A percentile compares a stretch with the other conserved stretches of the same genome.
Evolutionary conservation across 768 basidiomycete genomes (phyloP).

Genomic region (Lactarius deliciosus): DNA sequence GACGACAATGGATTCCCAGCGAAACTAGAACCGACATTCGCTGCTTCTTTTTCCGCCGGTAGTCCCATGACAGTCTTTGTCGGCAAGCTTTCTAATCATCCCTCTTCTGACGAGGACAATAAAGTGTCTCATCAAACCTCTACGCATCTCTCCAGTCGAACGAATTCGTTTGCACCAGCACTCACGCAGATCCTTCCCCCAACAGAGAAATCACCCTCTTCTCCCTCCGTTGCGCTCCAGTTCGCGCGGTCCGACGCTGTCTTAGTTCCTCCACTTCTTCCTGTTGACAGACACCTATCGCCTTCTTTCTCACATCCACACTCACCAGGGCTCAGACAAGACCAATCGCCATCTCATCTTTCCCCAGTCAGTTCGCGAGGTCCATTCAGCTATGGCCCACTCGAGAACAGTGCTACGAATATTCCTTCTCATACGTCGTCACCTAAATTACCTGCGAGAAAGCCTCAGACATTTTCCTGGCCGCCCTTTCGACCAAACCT

Average conservation of each 20-base stretch:
- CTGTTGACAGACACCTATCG: constrained; percentile 21
- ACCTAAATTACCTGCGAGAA: constrained; percentile 16
- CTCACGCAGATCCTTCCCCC: neutral
- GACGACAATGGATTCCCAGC: neutral
- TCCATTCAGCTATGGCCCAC: constrained; percentile 18
- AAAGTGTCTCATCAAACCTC: constrained; percentile 8
- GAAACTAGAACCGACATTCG: constrained; percentile 13
- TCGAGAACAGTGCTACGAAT: constrained; percentile 17
- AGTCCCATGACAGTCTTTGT: constrained; percentile 50
- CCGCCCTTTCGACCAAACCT: constrained; percentile 23
- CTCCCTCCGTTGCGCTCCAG: neutral
- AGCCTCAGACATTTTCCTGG: constrained; percentile 21
- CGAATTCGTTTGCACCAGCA: neutral
- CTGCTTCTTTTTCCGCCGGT: constrained; percentile 50
- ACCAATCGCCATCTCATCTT: constrained; percentile 18
- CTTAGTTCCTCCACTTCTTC: neutral
- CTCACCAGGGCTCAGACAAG: constrained; percentile 17
- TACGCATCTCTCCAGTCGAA: neutral
- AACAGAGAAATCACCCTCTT: constrained; percentile 7
- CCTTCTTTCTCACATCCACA: constrained; percentile 5
- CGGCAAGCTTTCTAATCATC: constrained; percentile 33
- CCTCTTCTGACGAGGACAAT: constrained; percentile 6
- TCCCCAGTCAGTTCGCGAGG: constrained; percentile 22
- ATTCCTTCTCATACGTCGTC: constrained; percentile 19
- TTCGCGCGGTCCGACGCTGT: neutral